Evolutionary conservation across 108 stramenopile species (phyloP).

Genomic region (Discostella pseudostelligera): DNA sequence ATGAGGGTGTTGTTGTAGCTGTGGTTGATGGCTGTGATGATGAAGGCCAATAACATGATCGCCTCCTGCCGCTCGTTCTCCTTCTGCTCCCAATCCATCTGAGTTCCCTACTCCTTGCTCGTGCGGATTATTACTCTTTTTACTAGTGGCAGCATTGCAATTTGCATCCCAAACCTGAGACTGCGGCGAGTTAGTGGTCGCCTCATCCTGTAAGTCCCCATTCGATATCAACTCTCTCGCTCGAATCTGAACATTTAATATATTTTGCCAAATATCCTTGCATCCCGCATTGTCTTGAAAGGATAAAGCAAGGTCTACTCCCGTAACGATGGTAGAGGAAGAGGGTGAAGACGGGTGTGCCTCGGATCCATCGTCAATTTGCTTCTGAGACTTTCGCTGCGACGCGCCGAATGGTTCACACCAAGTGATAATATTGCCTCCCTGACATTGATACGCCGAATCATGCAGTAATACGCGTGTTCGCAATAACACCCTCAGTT

Average conservation of each 20-base stretch:
- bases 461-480: conserved; percentile 78
- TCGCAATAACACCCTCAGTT: conserved; percentile 59
- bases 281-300: conserved; percentile 92
- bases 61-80: background rate
- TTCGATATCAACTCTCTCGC: conserved; percentile 52
- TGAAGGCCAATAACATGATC: background rate
- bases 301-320: conserved; percentile 84
- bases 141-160: background rate
- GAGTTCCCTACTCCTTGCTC: too few species aligned
- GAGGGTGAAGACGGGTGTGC: background rate
- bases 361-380: background rate
- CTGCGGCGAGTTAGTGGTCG: background rate
- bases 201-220: background rate
- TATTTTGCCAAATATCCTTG: conserved; percentile 85
- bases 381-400: background rate
- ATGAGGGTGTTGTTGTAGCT: background rate
- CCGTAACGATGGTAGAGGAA: conserved; percentile 25
- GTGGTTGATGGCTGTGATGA: background rate
- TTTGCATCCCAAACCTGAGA: conserved; percentile 11
- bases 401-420: conserved; percentile 68
- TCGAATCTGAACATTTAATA: conserved; percentile 69
- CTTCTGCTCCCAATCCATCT: background rate
- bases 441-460: conserved; percentile 83
- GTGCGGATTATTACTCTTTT: background rate
- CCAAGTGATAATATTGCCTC: conserved; percentile 92